phyloP scores from a whole-genome alignment of 805 yeast species.

The Suhomyces prunicola region DNA sequence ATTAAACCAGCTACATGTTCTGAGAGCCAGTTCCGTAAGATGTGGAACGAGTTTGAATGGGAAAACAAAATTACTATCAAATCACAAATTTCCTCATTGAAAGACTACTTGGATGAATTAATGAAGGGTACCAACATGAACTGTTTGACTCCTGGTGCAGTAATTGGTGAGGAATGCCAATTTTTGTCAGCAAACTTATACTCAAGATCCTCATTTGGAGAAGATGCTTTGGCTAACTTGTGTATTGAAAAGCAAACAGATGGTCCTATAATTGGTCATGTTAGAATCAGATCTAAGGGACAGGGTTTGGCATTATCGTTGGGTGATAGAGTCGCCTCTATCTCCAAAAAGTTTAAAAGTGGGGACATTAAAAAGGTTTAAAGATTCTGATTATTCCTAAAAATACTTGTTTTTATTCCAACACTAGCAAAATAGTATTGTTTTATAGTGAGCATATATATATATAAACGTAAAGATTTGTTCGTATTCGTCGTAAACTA shows the following conservation, averaged over 20 bases:
- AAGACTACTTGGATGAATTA: constrained; percentile 73
- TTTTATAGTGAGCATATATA: neutral
- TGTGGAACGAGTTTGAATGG: constrained; percentile 99
- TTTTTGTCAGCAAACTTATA: constrained; percentile 93
- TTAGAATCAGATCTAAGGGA: constrained; percentile 94
- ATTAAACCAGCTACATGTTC: constrained; percentile 91
- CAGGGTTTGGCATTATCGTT: constrained; percentile 94
- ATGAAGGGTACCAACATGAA: constrained; percentile 88
- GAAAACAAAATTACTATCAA: constrained; percentile 93
- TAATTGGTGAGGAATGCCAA: constrained; percentile 84
- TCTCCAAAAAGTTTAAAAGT: constrained; percentile 51
- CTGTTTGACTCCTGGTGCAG: constrained; percentile 87
- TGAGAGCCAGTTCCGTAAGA: constrained; percentile 86
- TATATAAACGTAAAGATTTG: neutral
- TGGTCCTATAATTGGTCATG: constrained; percentile 86
- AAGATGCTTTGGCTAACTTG: constrained; percentile 93
- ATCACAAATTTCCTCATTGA: constrained; percentile 61
- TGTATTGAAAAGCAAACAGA: constrained; percentile 79
- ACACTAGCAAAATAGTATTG: neutral
- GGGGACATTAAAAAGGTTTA: constrained; percentile 9
- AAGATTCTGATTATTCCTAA: neutral
- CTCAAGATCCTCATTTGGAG: constrained; percentile 91
- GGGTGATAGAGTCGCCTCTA: constrained; percentile 89
- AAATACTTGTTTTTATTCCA: neutral
- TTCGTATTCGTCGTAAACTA: neutral